Evolutionary conservation across 2,329 filamentous ascomycete species (phyloP).

Genomic region (Calycina herbarum): DNA sequence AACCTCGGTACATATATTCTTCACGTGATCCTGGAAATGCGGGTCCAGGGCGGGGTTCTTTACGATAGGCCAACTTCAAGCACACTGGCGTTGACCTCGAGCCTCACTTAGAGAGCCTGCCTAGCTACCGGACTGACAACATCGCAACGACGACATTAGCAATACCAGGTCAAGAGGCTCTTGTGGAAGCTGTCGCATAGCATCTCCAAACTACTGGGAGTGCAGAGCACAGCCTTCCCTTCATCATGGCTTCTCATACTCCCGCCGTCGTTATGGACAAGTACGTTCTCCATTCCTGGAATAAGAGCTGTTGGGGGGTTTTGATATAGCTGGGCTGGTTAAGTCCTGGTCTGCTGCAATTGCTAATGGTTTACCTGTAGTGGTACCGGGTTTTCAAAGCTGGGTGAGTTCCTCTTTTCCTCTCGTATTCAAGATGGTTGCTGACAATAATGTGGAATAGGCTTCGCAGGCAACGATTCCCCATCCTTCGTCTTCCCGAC

Average conservation of each 20-base stretch:
- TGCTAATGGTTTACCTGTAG: conserved; percentile 51
- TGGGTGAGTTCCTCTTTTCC: conserved; percentile 63
- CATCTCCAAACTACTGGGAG: conserved; percentile 28
- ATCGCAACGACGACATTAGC: conserved; percentile 10
- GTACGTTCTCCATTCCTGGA: conserved; percentile 59
- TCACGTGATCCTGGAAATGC: neutral
- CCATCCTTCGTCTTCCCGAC: conserved; percentile 99
- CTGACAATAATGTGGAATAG: conserved; percentile 46
- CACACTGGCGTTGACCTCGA: conserved; percentile 19
- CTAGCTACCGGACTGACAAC: conserved; percentile 9
- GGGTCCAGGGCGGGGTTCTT: conserved; percentile 1
- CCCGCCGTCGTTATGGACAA: conserved; percentile 99
- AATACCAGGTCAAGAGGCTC: conserved; percentile 12
- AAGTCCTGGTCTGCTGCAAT: neutral
- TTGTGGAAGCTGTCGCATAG: conserved; percentile 34
- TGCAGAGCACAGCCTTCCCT: conserved; percentile 30
- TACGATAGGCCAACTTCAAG: conserved; percentile 1
- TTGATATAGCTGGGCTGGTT: neutral
- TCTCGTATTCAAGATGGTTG: neutral
- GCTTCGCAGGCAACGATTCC: conserved; percentile 98
- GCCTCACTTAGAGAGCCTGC: conserved; percentile 5
- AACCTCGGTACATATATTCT: neutral
- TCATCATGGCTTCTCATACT: conserved; percentile 91
- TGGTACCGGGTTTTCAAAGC: conserved; percentile 99
- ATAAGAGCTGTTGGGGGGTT: conserved; percentile 1